Base-by-base conservation (phyloP, 306 rosid species). In the Citrullus amarus region DNA sequence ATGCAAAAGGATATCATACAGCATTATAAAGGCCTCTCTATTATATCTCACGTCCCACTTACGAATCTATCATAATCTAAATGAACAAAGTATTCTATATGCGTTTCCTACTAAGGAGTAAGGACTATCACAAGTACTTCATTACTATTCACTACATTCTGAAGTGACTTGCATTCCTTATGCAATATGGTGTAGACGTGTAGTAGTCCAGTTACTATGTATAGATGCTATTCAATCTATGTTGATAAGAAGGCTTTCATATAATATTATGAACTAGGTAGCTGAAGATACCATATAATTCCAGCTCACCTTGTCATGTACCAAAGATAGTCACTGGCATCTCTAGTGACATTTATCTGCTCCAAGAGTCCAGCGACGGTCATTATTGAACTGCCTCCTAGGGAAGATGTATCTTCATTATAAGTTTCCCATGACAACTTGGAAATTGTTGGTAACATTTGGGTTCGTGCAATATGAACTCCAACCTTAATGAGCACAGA, bases 271-370 rank as follows among this genome's bases (percentile, higher is more conserved):
- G 32, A 28, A 72, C 59, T 16, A 72, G 25, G 12, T 15, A 72
- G 43, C 12, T 53, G 32, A 32, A 60, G 55, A 39, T 22, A 58
- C 57, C 57, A 56, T 15, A 30, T 59, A 43, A 7, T 39, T 77
- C 56, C 44, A 44, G 76, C 93, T 83, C 79, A 95, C 99, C 92
- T 92, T 71, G 97, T 95, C 79, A 84, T 91, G 88, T 92, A 95
- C 99, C 99, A 95, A 32, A 95, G 88, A 80, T 95, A 95, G 82
- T 95, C 99, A 83, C 88, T 95, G 13, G 85, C 28, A 62, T 95
- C 98, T 85, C 96, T 88, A 9, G 98, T 95, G 75, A 87, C 87
- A 61, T 83, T 85, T 71, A 95, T 78, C 84, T 95, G 99, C 82
- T 95, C 99, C 76, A 92, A 46, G 78, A 95, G 97, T 81, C 97